Percentiles rank a stretch among this genome's conserved stretches.
These are phyloP conservation scores for Hortiboletus campestris DNA, from an alignment of 768 basidiomycete genomes.

Conservation along the genomic window DNA sequence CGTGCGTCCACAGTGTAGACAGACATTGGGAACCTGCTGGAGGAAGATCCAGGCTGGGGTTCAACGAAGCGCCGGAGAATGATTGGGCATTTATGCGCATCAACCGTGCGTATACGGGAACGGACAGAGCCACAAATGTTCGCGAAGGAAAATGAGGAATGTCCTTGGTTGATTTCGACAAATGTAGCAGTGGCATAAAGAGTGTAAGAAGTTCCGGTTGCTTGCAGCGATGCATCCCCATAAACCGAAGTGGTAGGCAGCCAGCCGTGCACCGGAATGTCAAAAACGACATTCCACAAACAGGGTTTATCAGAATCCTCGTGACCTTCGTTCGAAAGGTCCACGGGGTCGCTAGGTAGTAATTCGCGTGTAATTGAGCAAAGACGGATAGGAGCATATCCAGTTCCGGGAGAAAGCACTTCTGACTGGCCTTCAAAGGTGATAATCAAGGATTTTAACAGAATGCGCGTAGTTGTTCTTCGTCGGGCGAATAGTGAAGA, in stretches of 20 bases:
- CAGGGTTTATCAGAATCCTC: conserved; percentile 56
- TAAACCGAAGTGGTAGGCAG: conserved; percentile 61
- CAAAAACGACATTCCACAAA: conserved; percentile 75
- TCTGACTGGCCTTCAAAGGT: conserved; percentile 89
- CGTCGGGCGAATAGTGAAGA: conserved; percentile 52
- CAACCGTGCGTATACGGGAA: conserved; percentile 40
- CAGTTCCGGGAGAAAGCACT: conserved; percentile 56
- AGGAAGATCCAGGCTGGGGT: conserved; percentile 35
- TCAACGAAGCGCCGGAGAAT: conserved; percentile 53
- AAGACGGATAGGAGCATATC: conserved; percentile 70
- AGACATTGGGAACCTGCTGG: conserved; percentile 30
- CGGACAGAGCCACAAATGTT: conserved; percentile 58
- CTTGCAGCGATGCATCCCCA: conserved; percentile 41
- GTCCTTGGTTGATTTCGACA: conserved; percentile 42
- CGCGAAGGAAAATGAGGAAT: conserved; percentile 45
- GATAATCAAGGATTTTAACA: conserved; percentile 69
- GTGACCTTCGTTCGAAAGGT: conserved; percentile 62
- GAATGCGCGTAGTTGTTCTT: conserved; percentile 46
- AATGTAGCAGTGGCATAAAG: conserved; percentile 69
- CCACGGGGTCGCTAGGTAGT: conserved; percentile 43
- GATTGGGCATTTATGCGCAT: conserved; percentile 43
- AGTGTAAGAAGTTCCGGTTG: conserved; percentile 60
- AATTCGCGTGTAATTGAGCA: conserved; percentile 67
- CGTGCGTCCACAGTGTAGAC: conserved; percentile 46
- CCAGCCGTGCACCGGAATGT: conserved; percentile 88